Evolutionary conservation across 148 eudicot genomes (phyloP), one percentile per base, ranked within the genome.

Genomic region (Silene conica): DNA sequence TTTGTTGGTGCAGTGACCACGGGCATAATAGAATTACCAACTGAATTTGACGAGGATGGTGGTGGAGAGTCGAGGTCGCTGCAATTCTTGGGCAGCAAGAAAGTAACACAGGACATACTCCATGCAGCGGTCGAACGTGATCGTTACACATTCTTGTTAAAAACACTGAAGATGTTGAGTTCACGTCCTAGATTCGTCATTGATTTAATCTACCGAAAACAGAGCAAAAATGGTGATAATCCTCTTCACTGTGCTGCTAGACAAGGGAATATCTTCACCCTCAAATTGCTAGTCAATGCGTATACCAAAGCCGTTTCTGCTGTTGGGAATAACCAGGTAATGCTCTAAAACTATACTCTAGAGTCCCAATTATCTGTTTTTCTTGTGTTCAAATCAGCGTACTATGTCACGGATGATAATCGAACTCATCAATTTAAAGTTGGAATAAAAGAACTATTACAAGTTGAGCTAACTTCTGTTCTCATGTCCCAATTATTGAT

Each of bases 231-330:
- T 14, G 20, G 61, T 46, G 14, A 46, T 25, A 57, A 57, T 9
- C 61, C 61, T 19, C 4, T 57, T 57, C 61, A 57, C 21, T 18
- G 0, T 4, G 61, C 61, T n/a, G 61, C 61, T 9, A 6, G 21
- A 20, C 22, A 20, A 18, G 61, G 61, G 61, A 57, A 57, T 57
- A 57, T 57, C 21, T 57, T 57, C 21, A 57, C 16, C 61, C 22
- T 57, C 61, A 57, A 57, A 57, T 57, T 57, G 61, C 61, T 57
- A 1, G 61, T 57, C 23, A 57, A 57, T n/a, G 61, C 61, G 9
- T 57, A 57, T 19, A 19, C 20, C 61, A 19, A 21, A 3, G 61
- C 61, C 21, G 61, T 57, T 19, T 57, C 61, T 5, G 22, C 23
- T n/a, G 52, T 46, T 46, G 52, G 52, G 2, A 2, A 57, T 57